Base-by-base conservation (phyloP, 208 protist genomes). In the Leishmania arabica region DNA sequence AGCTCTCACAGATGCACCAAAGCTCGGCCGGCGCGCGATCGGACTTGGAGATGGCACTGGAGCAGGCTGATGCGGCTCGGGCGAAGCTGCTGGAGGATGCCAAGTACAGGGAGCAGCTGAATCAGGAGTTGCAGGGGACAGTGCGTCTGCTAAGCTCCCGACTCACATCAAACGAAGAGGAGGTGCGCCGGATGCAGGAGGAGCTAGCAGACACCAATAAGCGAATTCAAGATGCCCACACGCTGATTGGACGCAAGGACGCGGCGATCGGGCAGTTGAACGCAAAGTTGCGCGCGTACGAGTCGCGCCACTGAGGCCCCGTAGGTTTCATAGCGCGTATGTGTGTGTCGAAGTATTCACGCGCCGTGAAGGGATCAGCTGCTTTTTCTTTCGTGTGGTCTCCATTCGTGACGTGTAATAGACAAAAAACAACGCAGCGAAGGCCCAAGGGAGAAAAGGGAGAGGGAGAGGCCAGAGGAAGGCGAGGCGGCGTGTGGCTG, bases 191-290 rank as follows among this genome's bases (percentile, higher is more conserved):
- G n/a, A 54, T 95, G 65, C 90, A 96, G 69, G 91, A 95, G 68
- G 92, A 97, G 87, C 75, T 96, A 9, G 81, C 83, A 8, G 92
- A 95, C n/a, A 81, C 84, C 3, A 91, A 86, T 62, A 88, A 77
- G n/a, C 91, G 92, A 65, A 76, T 95, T 1, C 94, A 97, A 77
- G 92, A 97, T 34, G 90, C 92, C 0, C 92, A 97, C 83, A 93
- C 89, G 19, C 73, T 95, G 49, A 89, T 97, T 11, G 94, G 94
- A 7, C 77, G 90, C 17, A 95, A 96, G 81, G 94, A 97, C 66
- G 92, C 94, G 21, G 75, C 90, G 1, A 93, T 97, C 77, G 92
- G 91, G 42, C 94, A 97, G 74, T 86, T 97, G 34, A 95, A 82
- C 66, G 94, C 94, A 5, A 90, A 92, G 81, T 83, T 97, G 70